phyloP scores from a whole-genome alignment of 768 basidiomycete species.

The Podaxis rugospora region DNA sequence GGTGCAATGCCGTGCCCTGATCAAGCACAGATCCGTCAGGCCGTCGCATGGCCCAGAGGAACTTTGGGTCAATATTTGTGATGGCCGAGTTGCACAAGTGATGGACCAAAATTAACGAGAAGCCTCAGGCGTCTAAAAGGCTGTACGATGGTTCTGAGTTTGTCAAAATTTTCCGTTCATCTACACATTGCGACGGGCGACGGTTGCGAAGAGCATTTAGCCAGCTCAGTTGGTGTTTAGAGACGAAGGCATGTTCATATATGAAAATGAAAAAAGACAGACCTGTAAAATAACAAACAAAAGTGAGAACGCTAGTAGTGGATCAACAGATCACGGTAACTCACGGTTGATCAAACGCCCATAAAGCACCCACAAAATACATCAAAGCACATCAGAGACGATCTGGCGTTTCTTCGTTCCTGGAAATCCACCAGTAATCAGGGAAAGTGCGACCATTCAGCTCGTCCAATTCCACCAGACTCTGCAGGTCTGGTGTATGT shows the following conservation, averaged over 20 bases:
- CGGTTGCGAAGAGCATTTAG: no score
- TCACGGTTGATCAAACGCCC: not conserved
- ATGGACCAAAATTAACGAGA: not conserved
- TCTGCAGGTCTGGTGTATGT: not conserved
- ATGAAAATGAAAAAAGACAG: no score
- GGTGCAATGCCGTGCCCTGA: not conserved
- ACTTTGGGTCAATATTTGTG: not conserved
- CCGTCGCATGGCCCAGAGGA: not conserved
- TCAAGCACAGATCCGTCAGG: not conserved
- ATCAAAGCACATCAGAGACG: not conserved
- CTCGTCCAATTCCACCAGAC: not conserved
- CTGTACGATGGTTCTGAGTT: not conserved
- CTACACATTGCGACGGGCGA: no score
- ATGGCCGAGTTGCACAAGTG: not conserved
- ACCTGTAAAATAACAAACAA: no score
- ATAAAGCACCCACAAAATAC: not conserved
- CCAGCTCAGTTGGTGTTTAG: no score
- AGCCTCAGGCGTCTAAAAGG: not conserved
- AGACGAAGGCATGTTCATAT: no score
- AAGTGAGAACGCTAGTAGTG: no score
- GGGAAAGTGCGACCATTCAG: not conserved
- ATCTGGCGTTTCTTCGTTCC: not conserved
- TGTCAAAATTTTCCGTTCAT: not conserved
- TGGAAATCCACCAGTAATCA: slow-evolving; percentile 5
- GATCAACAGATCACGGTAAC: not conserved